Percentiles rank a stretch among this genome's conserved stretches.
Conservation (phyloP, 225 moss, liverwort and hornwort species). For the Marchantia polymorpha region DNA sequence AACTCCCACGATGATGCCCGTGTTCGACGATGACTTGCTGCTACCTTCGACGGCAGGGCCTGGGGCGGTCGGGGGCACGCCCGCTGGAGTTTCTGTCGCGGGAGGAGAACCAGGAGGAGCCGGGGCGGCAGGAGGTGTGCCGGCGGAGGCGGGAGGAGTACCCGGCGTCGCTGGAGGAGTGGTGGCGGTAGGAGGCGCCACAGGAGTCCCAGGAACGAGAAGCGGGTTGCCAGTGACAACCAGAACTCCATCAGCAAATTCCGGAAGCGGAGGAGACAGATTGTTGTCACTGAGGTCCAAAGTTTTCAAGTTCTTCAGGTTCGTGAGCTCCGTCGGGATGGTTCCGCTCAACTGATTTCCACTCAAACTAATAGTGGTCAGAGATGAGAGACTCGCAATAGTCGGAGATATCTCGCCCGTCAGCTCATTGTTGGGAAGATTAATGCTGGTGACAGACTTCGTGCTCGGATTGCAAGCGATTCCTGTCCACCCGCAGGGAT, state of each 20-base stretch:
- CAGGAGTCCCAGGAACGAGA: constrained; percentile 21
- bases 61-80: constrained; percentile 4
- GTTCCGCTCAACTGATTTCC: constrained; percentile 56
- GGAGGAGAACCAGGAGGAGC: constrained; percentile 10
- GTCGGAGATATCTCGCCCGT: constrained; percentile 58
- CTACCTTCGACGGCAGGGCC: neutral
- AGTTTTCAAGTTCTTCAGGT: constrained; percentile 47
- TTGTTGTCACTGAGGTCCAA: constrained; percentile 81
- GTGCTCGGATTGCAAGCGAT: constrained; percentile 43
- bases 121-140: neutral
- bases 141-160: neutral
- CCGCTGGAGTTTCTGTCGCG: neutral
- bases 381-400: constrained; percentile 53
- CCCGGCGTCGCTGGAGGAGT: constrained; percentile 25
- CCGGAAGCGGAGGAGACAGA: constrained; percentile 62
- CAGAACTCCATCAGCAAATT: constrained; percentile 49
- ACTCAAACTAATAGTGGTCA: constrained; percentile 53
- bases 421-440: constrained; percentile 45
- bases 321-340: constrained; percentile 49
- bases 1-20: constrained; percentile 59
- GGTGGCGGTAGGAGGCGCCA: constrained; percentile 19
- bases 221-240: constrained; percentile 59
- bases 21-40: constrained; percentile 22
- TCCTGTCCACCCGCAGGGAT: constrained; percentile 74
- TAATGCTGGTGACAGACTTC: constrained; percentile 37